A percentile compares a stretch with the other conserved stretches of the same genome.
These are phyloP conservation scores for Actinomortierella wolfii DNA, from an alignment of 371 early-diverging fungal genomes.

Conservation along the genomic window DNA sequence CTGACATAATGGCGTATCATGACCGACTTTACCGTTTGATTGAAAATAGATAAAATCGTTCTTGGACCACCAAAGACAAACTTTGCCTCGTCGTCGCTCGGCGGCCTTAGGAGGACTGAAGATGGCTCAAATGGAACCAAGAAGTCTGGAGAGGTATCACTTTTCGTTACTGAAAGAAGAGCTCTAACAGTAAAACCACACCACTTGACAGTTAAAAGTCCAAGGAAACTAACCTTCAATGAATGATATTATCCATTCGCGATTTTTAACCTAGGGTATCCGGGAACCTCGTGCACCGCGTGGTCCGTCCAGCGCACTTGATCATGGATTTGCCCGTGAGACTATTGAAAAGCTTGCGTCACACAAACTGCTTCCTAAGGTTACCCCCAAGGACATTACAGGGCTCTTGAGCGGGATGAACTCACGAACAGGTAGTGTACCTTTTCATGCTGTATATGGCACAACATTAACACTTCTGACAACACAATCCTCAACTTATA, in stretches of 20 bases:
- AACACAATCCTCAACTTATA: no score
- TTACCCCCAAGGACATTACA: constrained; percentile 41
- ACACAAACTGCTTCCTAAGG: constrained; percentile 26
- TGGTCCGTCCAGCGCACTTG: constrained; percentile 39
- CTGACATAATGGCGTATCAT: neutral
- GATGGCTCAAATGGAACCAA: constrained; percentile 41
- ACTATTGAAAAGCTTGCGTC: constrained; percentile 42
- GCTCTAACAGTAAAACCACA: no score
- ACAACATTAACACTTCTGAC: no score
- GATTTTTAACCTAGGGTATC: no score
- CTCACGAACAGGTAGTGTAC: no score
- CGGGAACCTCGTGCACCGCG: constrained; percentile 33
- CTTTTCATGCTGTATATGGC: no score
- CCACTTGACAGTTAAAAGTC: no score
- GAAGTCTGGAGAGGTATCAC: constrained; percentile 22
- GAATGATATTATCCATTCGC: no score
- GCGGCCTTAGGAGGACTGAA: constrained; percentile 56
- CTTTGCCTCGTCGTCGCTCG: constrained; percentile 59
- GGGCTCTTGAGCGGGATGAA: constrained; percentile 41
- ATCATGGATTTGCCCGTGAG: constrained; percentile 41
- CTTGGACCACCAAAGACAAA: constrained; percentile 64
- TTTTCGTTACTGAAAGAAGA: no score
- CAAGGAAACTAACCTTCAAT: no score
- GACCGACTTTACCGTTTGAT: neutral
- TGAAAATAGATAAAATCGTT: constrained; percentile 49